Conservation (phyloP, 345 rosid species). For the Brassica carinata region DNA sequence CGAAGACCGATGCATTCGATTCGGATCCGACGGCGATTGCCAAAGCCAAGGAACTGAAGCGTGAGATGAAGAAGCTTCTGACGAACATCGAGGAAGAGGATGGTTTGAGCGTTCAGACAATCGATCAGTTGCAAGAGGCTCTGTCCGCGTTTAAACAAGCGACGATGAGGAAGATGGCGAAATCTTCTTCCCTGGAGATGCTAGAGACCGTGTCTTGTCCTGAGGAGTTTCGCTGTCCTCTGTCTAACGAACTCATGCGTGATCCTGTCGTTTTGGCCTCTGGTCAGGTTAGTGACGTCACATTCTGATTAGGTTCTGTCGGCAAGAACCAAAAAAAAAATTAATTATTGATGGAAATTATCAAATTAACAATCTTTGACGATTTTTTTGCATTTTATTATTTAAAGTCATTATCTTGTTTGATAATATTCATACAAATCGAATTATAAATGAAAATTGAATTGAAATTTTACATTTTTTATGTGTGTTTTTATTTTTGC, state of each 20-base stretch:
- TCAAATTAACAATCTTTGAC: too few species aligned
- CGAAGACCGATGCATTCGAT: slow-evolving; percentile 59
- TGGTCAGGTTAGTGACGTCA: slow-evolving; percentile 66
- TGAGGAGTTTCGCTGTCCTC: slow-evolving; percentile 79
- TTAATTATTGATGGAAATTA: too few species aligned
- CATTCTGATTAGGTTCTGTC: background rate
- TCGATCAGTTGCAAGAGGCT: slow-evolving; percentile 74
- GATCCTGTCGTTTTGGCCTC: slow-evolving; percentile 93
- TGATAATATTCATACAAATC: background rate
- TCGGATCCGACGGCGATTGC: slow-evolving; percentile 72
- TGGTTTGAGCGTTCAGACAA: slow-evolving; percentile 50
- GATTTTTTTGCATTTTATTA: too few species aligned
- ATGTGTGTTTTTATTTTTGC: slow-evolving; percentile 36
- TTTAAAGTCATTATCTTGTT: background rate
- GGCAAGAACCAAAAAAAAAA: background rate
- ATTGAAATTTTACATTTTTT: background rate
- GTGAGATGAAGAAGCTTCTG: slow-evolving; percentile 67
- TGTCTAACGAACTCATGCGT: slow-evolving; percentile 85
- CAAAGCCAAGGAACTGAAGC: slow-evolving; percentile 67
- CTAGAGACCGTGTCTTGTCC: slow-evolving; percentile 59
- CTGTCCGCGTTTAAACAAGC: slow-evolving; percentile 56
- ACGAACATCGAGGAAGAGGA: slow-evolving; percentile 58
- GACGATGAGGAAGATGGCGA: slow-evolving; percentile 52
- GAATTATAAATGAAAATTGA: background rate
- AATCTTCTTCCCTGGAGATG: slow-evolving; percentile 53